Base-by-base conservation (phyloP, 2,329 filamentous ascomycete genomes). In the Hypoxylon sp. region DNA sequence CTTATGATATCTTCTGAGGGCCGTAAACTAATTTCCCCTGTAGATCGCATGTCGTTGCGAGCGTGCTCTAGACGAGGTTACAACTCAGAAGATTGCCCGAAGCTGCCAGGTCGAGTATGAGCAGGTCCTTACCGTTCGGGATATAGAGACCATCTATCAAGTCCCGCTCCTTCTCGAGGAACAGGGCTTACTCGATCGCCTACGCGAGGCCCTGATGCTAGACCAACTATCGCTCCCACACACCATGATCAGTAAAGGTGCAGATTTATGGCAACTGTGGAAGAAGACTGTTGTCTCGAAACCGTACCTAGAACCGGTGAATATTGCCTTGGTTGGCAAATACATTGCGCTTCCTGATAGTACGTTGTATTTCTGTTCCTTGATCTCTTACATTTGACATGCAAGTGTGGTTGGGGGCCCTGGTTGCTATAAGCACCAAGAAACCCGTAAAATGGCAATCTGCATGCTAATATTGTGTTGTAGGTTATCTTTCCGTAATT, bases 21-120 rank as follows among this genome's bases (percentile, higher is more conserved):
- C 14, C 13, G 11, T 33, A 11, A 11, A 14, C 69, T 77, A 71
- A 77, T 58, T 22, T 3, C 7, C 40, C 50, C 70, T 17, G 8
- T 14, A 93, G 91, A 96, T 98, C 82, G 96, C 95, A 13, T 98
- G 96, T 79, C 93, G 96, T 59, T 98, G 95, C 80, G 91, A 95
- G 76, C 86, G 87, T 58, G 88, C 91, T 11, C 88, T 98, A 6
- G 91, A 93, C 53, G 85, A 89, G 40, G 82, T 84, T 7, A 95
- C 94, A 0, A 90, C 95, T 55, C 86, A 91, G 70, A 98, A 99
- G 84, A 94, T 99, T 70, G 94, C 95, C 68, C 89, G 89, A 76
- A 93, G 91, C 82, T 98, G 95, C 80, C 93, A 97, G 78, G 91
- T 98, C 53, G 93, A 97, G 60, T 83, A 88, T 10, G 88, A 94